These are phyloP conservation scores for Lachancea quebecensis DNA, from an alignment of 805 yeast genomes.

Conservation along the genomic window DNA sequence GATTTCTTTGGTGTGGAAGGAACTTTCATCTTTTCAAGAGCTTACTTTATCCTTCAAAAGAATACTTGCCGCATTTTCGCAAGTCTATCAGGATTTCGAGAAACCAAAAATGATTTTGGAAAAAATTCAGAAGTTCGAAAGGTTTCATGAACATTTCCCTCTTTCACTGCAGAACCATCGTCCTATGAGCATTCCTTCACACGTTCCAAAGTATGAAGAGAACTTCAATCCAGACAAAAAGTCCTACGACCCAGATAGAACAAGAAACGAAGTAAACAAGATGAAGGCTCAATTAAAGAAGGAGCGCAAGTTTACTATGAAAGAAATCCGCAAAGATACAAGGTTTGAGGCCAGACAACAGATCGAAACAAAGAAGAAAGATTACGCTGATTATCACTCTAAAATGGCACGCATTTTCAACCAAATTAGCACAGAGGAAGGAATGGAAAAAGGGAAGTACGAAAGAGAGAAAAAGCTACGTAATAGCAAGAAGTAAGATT, in stretches of 20 bases:
- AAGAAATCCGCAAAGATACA: slow-evolving; percentile 85
- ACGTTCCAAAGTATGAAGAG: slow-evolving; percentile 89
- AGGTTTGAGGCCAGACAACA: slow-evolving; percentile 82
- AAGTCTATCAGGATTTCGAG: slow-evolving; percentile 32
- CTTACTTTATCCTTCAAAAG: slow-evolving; percentile 42
- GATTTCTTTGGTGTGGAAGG: slow-evolving; percentile 47
- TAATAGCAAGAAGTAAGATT: slow-evolving; percentile 36
- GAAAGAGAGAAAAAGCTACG: slow-evolving; percentile 75
- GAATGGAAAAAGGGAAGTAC: slow-evolving; percentile 88
- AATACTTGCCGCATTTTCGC: slow-evolving; percentile 37
- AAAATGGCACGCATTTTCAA: slow-evolving; percentile 85
- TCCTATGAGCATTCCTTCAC: slow-evolving; percentile 76
- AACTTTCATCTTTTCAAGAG: slow-evolving; percentile 55
- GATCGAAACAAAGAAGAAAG: slow-evolving; percentile 67
- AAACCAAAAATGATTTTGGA: slow-evolving; percentile 32
- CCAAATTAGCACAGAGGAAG: slow-evolving; percentile 87
- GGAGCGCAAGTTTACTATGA: slow-evolving; percentile 80
- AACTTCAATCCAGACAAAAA: slow-evolving; percentile 94
- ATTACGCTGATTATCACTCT: slow-evolving; percentile 73
- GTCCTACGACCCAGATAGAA: slow-evolving; percentile 77
- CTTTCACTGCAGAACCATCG: slow-evolving; percentile 75
- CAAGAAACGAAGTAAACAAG: slow-evolving; percentile 76
- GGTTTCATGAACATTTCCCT: slow-evolving; percentile 56
- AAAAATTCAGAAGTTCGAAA: slow-evolving; percentile 44
- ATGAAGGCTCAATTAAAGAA: slow-evolving; percentile 81